These are phyloP conservation scores for Aspergillus bertholletiae DNA, from an alignment of 495 filamentous ascomycete species.

Conservation along the genomic window DNA sequence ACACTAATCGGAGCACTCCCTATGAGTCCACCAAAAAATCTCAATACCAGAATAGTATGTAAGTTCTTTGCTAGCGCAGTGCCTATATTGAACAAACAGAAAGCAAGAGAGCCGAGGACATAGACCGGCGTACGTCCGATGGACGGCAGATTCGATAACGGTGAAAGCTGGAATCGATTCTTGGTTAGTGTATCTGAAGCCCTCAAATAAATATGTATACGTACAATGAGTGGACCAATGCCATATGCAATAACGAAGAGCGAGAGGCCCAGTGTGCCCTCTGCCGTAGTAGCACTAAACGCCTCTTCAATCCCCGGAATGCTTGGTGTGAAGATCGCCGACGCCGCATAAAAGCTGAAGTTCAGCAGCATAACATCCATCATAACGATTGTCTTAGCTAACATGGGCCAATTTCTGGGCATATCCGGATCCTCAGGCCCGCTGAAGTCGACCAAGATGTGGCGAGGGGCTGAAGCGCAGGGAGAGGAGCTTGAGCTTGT, in stretches of 20 bases:
- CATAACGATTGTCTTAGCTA: conserved; percentile 1
- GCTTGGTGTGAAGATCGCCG: conserved; percentile 42
- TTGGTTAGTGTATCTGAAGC: neutral
- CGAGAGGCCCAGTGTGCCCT: conserved; percentile 43
- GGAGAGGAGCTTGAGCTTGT: neutral
- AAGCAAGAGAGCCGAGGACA: conserved; percentile 36
- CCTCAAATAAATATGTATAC: neutral
- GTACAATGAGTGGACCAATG: conserved; percentile 33
- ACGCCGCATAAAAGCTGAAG: conserved; percentile 45
- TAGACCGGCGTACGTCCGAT: conserved; percentile 45
- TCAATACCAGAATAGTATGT: conserved; percentile 43
- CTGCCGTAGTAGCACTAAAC: conserved; percentile 39
- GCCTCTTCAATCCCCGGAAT: conserved; percentile 25
- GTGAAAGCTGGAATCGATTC: conserved; percentile 23
- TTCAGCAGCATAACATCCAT: conserved; percentile 30
- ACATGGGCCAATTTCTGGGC: conserved; percentile 7
- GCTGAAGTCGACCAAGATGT: neutral
- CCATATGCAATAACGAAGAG: conserved; percentile 44
- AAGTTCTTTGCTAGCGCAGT: conserved; percentile 42
- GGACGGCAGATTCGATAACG: conserved; percentile 39
- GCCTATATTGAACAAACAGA: conserved; percentile 44
- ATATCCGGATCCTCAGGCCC: neutral
- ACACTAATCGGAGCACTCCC: conserved; percentile 42
- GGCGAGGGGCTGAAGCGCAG: neutral
- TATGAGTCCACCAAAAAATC: conserved; percentile 46